Base-by-base conservation (phyloP, 148 eudicot species). In the Hydrangea macrophylla region DNA sequence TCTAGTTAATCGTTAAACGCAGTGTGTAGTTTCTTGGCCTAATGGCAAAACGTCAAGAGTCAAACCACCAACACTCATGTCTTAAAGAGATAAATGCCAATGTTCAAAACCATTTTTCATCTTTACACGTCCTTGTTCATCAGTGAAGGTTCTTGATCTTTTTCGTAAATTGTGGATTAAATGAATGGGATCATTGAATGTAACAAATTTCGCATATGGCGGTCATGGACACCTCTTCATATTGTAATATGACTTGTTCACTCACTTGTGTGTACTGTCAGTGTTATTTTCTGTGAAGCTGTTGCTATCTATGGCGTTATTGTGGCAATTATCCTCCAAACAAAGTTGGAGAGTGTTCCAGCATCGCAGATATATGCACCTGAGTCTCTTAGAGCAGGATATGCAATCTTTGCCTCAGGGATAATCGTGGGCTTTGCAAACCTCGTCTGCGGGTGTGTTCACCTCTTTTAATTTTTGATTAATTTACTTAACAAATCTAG, bases 231-330 rank as follows among this genome's bases (percentile, higher is more conserved):
- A 3, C 39, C 39, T 35, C 39, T 48, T 48, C 22, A 48, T 5
- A 48, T 48, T 48, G 53, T 48, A 48, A 48, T 18, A 15, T 48
- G 22, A 48, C 5, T 48, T 18, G 48, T 11, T 2, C n/a, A 22
- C 18, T 48, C n/a, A n/a, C n/a, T n/a, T n/a, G n/a, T 48, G 0
- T 48, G 53, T 48, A 22, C 33, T 76, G 24, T 8, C 85, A 90
- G 93, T 88, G 96, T 88, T 27, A 90, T 90, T 30, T 90, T 90
- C 64, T 88, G 96, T 79, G 93, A 88, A 78, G 93, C 91, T 67
- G 96, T 90, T 75, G 96, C 96, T 67, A 90, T 88, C 66, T 90
- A 90, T 78, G 96, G 91, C 31, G 96, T 90, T 68, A 88, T 88
- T 54, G 96, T 88, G 77, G 96, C 91, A 30, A 90, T 90, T 75